Evolutionary conservation across 495 filamentous ascomycete species (phyloP), one percentile per base, ranked within the genome.

Genomic region (Hyaloscypha variabilis): DNA sequence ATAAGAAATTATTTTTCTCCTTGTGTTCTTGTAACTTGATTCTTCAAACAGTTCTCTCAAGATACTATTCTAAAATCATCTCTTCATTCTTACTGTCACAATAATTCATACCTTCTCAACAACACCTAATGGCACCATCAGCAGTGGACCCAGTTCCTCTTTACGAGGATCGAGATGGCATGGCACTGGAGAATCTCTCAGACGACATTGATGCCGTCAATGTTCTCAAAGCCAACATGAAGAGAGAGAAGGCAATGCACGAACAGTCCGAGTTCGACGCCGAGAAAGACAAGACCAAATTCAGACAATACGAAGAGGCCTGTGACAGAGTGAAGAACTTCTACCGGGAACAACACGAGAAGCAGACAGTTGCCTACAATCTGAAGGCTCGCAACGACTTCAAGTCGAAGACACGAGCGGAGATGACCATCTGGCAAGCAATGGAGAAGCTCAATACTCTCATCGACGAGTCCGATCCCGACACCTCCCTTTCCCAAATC

Each of bases 361-460:
- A 91, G 79, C 91, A 95, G 71, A 95, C 90, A 0, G 88, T 94
- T 0, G 90, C 90, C 17, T 92, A 93, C 83, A 94, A 94, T 78
- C 83, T 94, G 21, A 85, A 88, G 62, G 81, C 90, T 6, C 90
- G 93, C 49, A 82, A 88, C 66, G 79, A 79, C 57, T 93, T 96
- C 80, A 81, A 88, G 72, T 81, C 82, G 52, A 83, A 86, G 61
- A 86, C 79, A 10, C 85, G 91, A 60, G 88, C 87, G 23, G 82
- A 89, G 71, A 91, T 96, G 90, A 88, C 85, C 36, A 78, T 97
- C 70, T 97, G 93, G 93, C 80, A 94, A 71, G 93, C 93, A 8
- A 94, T 96, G 76, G 90, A 94, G 81, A 94, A 90, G 73, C 86
- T 96, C 61, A 92, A 96, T 80, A 91, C 90, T 1, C 80, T 96